Base-by-base conservation (phyloP, 305 asterid genomes). In the Withania somnifera region DNA sequence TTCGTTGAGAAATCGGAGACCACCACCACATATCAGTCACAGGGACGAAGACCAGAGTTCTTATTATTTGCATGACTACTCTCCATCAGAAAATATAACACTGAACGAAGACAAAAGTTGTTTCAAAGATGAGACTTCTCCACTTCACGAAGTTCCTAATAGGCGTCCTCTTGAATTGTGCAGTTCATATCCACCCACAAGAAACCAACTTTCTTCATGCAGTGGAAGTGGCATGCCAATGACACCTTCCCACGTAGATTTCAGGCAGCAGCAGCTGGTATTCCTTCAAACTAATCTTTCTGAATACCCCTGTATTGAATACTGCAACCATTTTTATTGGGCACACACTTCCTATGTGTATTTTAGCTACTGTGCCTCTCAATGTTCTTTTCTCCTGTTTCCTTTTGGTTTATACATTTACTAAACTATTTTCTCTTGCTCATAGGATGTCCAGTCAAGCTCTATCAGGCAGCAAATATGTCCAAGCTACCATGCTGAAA, bases 1-100 rank as follows among this genome's bases (percentile, higher is more conserved):
- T 66, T 79, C 90, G 47, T 30, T 67, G 86, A 90, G 84, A 76
- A 85, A 84, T 82, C 71, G 53, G 87, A 88, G 84, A 82, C 77
- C 36, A 60, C n/a, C n/a, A n/a, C 86, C 92, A 67, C 85, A 24
- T 73, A 83, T 88, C 54, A 80, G 84, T 86, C 84, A 86, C 85
- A 85, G 85, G 81, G 94, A 89, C 87, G 93, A 90, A 85, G 94
- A 86, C 75, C 91, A 84, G 53, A 82, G 90, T 86, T 87, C 94
- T 38, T 88, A 83, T 81, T 87, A 90, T 85, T 86, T 91, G 83
- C 94, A 80, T 13, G 87, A 89, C 50, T 82, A 80, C 84, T 68
- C 92, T 82, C 87, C 91, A 11, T 75, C 91, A 17, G 76, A 81
- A 80, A 84, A 88, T 47, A 80, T 56, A 61, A 54, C 80, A 17